Base-by-base conservation (phyloP, 495 filamentous ascomycete species). In the Zalerion maritima region DNA sequence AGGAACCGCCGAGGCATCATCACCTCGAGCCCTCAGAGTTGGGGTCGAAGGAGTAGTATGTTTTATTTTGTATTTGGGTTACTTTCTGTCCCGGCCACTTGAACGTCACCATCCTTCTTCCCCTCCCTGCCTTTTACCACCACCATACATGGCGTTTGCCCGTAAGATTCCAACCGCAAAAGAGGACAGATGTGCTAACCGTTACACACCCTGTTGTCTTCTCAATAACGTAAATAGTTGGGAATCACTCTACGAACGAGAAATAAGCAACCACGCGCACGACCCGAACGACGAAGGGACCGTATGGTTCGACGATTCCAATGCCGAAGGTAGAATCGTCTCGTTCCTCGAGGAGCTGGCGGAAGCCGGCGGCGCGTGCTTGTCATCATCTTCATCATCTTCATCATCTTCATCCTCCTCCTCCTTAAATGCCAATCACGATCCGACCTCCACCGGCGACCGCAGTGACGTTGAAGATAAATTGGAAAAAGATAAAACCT, bases 241-340 rank as follows among this genome's bases (percentile, higher is more conserved):
- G 78, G 77, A 83, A 45, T 41, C 41, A 17, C 58, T 75, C 42
- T 83, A 83, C 61, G 46, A 52, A 0, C 42, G 35, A 32, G 78
- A 83, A 41, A 45, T 77, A 20, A 32, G 37, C 27, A 82, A 81
- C 53, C 68, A 77, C 57, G 44, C 64, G 14, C 35, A 50, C 28
- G 62, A 80, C 57, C 65, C 69, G 5, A 26, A 53, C 19, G 74
- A 81, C 58, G 67, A 64, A 32, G 78, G 78, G 18, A 75, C 74
- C 10, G 67, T 79, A 36, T 83, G 78, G 78, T 83, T 83, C 64
- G 64, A 69, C 52, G 78, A 82, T 54, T 71, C 73, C 9, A 57
- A 65, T 37, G 78, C 78, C 43, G 71, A 79, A 47, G 47, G 57
- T 23, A 71, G 67, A 25, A 58, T 82, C 16, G 33, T 79, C 22